Base-by-base conservation (phyloP, 768 basidiomycete genomes). In the Phanerochaete sordida region DNA sequence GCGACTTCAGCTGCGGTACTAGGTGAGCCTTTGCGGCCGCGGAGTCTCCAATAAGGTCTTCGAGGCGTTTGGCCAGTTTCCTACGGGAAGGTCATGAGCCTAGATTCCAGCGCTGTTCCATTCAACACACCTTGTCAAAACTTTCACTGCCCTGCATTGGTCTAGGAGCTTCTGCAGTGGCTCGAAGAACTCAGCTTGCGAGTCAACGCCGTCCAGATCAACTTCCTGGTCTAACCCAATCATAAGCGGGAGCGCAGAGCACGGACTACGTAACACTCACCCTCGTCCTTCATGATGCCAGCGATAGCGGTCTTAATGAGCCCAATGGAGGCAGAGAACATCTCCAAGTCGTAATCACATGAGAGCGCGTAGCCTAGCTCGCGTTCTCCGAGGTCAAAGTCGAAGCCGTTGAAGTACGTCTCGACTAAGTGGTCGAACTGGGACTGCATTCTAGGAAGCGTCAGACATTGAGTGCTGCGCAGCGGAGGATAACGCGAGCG, bases 381-480 rank as follows among this genome's bases (percentile, higher is more conserved):
- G 24, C 90, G 84, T 74, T 98, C 96, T 12, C 88, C 93, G 26
- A 96, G 74, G 71, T 98, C 97, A 54, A 87, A 83, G n/a, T 92
- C 88, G 64, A 87, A 89, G 19, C 83, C 85, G 57, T 79, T 80
- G 68, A 98, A 94, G 72, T 95, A 91, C 0, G 90, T 86, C 66
- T 93, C 92, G 0, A 90, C 86, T 2, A 98, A 81, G 70, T 98
- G 95, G 58, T 96, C 93, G 64, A 96, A 94, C 70, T 97, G 94
- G 0, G 91, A 87, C 65, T 95, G 86, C 72, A 98, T 87, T 76
- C 95, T 97, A 12, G 39, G 28, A 11, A 27, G 21, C 37, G 21
- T 50, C 31, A 37, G 58, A 3, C 7, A 31, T 12, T 11, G n/a
- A 27, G 19, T 48, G 5, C 3, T 9, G 49, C 13, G 31, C 13